Evolutionary conservation across 306 rosid genomes (phyloP).

Genomic region (Delonix regia): DNA sequence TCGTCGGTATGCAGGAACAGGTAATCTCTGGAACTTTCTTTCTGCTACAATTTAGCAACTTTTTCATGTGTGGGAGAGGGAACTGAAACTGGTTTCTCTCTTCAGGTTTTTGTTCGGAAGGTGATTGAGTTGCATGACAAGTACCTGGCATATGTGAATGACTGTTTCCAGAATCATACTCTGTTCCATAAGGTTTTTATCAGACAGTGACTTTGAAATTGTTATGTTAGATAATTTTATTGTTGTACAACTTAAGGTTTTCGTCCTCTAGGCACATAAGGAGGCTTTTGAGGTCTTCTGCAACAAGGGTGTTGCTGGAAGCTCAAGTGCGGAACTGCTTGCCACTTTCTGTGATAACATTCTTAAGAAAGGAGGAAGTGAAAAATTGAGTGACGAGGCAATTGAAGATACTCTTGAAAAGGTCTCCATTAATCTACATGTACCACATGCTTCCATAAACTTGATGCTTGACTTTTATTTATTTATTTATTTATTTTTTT

Average conservation of each 20-base stretch:
- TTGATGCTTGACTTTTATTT: neutral
- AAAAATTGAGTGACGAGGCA: constrained; percentile 94
- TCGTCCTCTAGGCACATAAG: constrained; percentile 69
- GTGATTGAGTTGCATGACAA: constrained; percentile 92
- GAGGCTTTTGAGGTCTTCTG: constrained; percentile 96
- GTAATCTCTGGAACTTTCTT: constrained; percentile 34
- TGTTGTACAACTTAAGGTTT: constrained; percentile 31
- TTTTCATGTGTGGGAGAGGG: constrained; percentile 8
- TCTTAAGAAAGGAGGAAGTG: constrained; percentile 98
- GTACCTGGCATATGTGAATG: constrained; percentile 79
- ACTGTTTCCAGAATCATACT: constrained; percentile 85
- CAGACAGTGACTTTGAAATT: constrained; percentile 14
- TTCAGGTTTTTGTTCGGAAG: constrained; percentile 82
- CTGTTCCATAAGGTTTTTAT: constrained; percentile 90
- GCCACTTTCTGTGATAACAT: constrained; percentile 94
- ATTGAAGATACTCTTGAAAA: constrained; percentile 94
- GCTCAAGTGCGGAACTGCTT: constrained; percentile 90
- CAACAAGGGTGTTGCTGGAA: constrained; percentile 83
- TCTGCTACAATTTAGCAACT: neutral
- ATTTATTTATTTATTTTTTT: constrained; percentile 17
- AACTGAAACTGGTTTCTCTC: constrained; percentile 46
- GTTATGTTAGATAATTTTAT: constrained; percentile 2
- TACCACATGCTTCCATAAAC: constrained; percentile 10
- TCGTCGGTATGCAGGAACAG: constrained; percentile 82
- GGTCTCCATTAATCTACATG: constrained; percentile 48